Evolutionary conservation across 2,329 filamentous ascomycete genomes (phyloP).

Genomic region (Aspergillus sp.): DNA sequence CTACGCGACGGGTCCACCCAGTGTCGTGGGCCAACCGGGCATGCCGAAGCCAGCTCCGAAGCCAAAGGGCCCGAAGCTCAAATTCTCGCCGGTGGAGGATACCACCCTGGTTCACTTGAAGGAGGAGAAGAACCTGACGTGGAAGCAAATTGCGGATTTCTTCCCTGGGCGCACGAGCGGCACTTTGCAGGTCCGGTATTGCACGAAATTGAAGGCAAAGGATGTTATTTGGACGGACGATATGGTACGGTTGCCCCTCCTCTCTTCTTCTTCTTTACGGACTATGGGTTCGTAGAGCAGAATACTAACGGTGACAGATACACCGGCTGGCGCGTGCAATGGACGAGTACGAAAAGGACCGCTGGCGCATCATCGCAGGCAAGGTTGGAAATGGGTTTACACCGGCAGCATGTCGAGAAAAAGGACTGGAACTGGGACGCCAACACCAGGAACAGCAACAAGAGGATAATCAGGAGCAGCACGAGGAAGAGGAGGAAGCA

Average conservation of each 20-base stretch:
- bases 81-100: conserved; percentile 90
- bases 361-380: conserved; percentile 84
- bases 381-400: conserved; percentile 89
- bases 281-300: no score
- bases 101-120: conserved; percentile 80
- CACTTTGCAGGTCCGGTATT: conserved; percentile 87
- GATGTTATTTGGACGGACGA: conserved; percentile 90
- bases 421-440: conserved; percentile 46
- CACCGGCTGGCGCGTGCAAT: conserved; percentile 33
- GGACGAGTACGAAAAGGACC: conserved; percentile 51
- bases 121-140: conserved; percentile 88
- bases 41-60: conserved; percentile 77
- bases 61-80: conserved; percentile 80
- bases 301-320: conserved; percentile 18
- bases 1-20: conserved; percentile 58
- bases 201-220: conserved; percentile 90
- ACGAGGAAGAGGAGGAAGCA: no score
- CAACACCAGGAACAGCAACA: neutral
- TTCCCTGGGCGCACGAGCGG: conserved; percentile 86
- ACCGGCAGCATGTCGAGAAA: conserved; percentile 76
- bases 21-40: conserved; percentile 73
- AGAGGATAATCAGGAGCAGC: no score
- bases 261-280: conserved; percentile 1
- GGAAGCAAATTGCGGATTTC: conserved; percentile 96
- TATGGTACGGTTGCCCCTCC: conserved; percentile 51